Evolutionary conservation across 805 yeast genomes (phyloP).

Genomic region (Kuraishia cidri): DNA sequence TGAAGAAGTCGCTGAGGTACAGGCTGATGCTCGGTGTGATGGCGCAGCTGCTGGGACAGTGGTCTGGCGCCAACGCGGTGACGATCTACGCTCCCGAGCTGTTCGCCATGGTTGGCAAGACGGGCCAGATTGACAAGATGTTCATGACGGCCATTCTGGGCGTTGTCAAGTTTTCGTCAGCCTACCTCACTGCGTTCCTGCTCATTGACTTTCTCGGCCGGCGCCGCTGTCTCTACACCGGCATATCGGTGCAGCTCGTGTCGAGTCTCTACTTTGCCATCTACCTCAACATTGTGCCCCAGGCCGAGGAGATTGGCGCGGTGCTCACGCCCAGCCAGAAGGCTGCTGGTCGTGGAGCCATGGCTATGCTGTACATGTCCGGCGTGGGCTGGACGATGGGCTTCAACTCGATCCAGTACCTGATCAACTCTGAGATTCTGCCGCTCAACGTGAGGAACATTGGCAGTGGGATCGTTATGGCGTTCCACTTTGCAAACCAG

Average conservation of each 20-base stretch:
- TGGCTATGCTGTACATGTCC: constrained; percentile 37
- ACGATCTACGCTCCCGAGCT: constrained; percentile 50
- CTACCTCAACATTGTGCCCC: constrained; percentile 34
- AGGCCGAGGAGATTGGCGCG: constrained; percentile 23
- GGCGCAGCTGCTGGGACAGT: constrained; percentile 42
- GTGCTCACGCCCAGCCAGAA: constrained; percentile 19
- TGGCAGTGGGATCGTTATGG: constrained; percentile 44
- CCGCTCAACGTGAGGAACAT: constrained; percentile 40
- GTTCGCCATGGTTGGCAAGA: constrained; percentile 36
- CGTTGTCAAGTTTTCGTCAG: constrained; percentile 39
- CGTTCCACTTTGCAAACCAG: constrained; percentile 47
- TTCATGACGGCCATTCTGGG: constrained; percentile 46
- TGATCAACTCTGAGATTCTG: constrained; percentile 45
- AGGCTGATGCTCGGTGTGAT: constrained; percentile 31
- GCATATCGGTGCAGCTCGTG: constrained; percentile 32
- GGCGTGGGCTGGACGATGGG: constrained; percentile 57
- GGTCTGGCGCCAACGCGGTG: constrained; percentile 52
- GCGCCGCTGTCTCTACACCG: constrained; percentile 38
- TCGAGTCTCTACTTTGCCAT: constrained; percentile 36
- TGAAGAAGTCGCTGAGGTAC: constrained; percentile 30
- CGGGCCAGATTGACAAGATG: constrained; percentile 24
- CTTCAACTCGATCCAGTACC: constrained; percentile 46
- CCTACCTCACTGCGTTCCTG: constrained; percentile 42
- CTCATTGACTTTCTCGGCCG: constrained; percentile 46
- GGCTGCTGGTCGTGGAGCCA: constrained; percentile 35